Evolutionary conservation across 345 rosid species (phyloP).

Genomic region (Gossypioides kirkii): DNA sequence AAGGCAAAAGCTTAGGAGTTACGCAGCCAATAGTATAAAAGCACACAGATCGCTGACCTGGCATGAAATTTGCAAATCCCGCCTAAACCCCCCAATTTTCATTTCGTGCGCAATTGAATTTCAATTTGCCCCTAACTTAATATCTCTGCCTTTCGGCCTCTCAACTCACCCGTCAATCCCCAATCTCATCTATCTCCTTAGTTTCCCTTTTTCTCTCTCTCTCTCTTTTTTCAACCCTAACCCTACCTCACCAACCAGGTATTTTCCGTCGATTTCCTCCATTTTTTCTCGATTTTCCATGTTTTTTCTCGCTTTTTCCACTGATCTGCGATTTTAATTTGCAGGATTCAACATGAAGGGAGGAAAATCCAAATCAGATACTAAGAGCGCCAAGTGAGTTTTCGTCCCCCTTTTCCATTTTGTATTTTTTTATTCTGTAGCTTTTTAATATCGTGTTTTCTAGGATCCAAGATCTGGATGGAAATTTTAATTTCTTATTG

Average conservation of each 20-base stretch:
- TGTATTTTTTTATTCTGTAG: neutral
- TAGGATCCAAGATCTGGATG: slow-evolving; percentile 30
- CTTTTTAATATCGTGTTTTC: slow-evolving; percentile 5
- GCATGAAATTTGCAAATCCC: slow-evolving; percentile 63
- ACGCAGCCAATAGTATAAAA: neutral
- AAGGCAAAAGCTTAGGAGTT: slow-evolving; percentile 21
- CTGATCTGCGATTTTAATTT: slow-evolving; percentile 22
- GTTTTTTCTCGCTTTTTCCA: neutral
- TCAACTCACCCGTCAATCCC: neutral
- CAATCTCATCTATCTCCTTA: neutral
- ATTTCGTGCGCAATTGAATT: slow-evolving; percentile 39
- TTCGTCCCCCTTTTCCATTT: neutral
- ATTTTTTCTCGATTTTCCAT: neutral
- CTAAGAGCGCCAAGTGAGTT: slow-evolving; percentile 66
- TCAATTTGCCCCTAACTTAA: slow-evolving; percentile 35
- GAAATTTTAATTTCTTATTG: neutral
- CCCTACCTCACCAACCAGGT: slow-evolving; percentile 26
- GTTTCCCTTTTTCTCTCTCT: neutral
- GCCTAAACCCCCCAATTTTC: slow-evolving; percentile 58
- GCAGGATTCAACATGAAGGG: slow-evolving; percentile 82
- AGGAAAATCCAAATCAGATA: slow-evolving; percentile 72
- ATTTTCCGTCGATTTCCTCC: neutral
- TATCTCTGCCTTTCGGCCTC: slow-evolving; percentile 36
- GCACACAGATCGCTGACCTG: slow-evolving; percentile 69
- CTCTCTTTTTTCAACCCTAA: slow-evolving; percentile 14